Base-by-base conservation (phyloP, 495 filamentous ascomycete species). In the Penicillium nucicola region DNA sequence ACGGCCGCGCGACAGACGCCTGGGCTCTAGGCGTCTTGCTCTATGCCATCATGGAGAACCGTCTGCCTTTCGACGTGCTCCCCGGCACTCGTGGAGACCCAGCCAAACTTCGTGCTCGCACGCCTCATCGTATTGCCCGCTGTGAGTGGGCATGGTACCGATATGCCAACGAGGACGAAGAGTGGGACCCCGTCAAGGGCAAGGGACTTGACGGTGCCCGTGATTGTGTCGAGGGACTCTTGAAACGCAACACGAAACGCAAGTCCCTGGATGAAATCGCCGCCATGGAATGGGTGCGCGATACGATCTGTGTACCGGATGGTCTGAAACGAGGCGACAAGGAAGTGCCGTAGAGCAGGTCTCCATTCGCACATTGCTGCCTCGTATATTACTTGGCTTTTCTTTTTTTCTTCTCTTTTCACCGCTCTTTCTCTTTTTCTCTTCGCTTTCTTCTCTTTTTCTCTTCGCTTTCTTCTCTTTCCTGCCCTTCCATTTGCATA, bases 11-110 rank as follows among this genome's bases (percentile, higher is more conserved):
- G 6, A 92, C 89, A 3, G 93, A 98, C 60, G 90, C 91, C 15
- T 98, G 93, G 93, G 92, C 92, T 1, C 78, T 97, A 5, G 93
- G 93, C 40, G 93, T 98, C 3, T 70, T 96, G 8, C 80, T 97
- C 1, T 98, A 97, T 63, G 90, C 95, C 8, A 83, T 97, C 17
- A 85, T 98, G 72, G 93, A 98, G 70, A 86, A 85, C 18, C 80
- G 92, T 37, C 72, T 98, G 32, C 95, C 93, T 0, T 98, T 98
- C 53, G 93, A 98, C 65, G 88, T 89, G 6, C 73, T 83, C 1
- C 88, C 92, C 0, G 84, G 84, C 10, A 84, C 84, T 34, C 76
- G 81, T 33, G 87, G 89, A 45, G 83, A 80, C 37, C 80, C 88
- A 58, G 77, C 82, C 56, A 77, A 79, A 56, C 82, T 88, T 69